Percentiles rank a stretch among this genome's conserved stretches.
These are phyloP conservation scores for Lunasporangiospora selenospora DNA, from an alignment of 192 early-diverging fungal species.

Conservation along the genomic window DNA sequence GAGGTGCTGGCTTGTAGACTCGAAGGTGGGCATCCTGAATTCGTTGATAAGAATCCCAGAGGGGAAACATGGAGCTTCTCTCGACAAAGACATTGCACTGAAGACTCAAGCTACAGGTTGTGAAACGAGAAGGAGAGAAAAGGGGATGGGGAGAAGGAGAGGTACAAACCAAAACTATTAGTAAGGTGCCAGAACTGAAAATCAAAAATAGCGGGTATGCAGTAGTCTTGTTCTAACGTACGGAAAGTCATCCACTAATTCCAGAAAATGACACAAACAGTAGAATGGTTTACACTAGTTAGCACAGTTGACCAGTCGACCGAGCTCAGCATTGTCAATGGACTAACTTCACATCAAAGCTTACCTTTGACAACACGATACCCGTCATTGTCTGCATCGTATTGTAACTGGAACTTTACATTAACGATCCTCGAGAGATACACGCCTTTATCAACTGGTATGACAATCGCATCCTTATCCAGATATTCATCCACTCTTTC, in stretches of 20 bases:
- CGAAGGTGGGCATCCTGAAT: slow-evolving; percentile 28
- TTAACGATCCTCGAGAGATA: slow-evolving; percentile 32
- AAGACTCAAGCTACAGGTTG: slow-evolving; percentile 12
- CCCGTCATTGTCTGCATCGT: slow-evolving; percentile 28
- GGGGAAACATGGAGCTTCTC: slow-evolving; percentile 26
- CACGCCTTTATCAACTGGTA: slow-evolving; percentile 37
- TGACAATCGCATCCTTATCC: slow-evolving; percentile 31
- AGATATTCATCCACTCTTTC: background rate
- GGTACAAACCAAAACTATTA: too few species aligned
- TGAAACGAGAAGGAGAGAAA: too few species aligned
- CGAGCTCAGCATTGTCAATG: too few species aligned
- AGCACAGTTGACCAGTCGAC: too few species aligned
- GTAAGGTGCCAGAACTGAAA: too few species aligned
- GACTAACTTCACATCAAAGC: too few species aligned
- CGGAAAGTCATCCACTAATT: too few species aligned
- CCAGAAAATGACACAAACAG: too few species aligned
- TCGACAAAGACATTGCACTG: slow-evolving; percentile 35
- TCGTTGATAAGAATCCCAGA: slow-evolving; percentile 40
- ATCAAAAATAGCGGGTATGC: too few species aligned
- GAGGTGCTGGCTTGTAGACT: background rate
- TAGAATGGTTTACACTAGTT: too few species aligned
- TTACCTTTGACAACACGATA: slow-evolving; percentile 41
- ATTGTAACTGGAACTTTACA: slow-evolving; percentile 41
- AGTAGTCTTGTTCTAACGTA: too few species aligned
- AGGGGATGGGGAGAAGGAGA: too few species aligned